Evolutionary conservation across 257 asterid species (phyloP), one percentile per base, ranked within the genome.

Genomic region (Solanum chilense): DNA sequence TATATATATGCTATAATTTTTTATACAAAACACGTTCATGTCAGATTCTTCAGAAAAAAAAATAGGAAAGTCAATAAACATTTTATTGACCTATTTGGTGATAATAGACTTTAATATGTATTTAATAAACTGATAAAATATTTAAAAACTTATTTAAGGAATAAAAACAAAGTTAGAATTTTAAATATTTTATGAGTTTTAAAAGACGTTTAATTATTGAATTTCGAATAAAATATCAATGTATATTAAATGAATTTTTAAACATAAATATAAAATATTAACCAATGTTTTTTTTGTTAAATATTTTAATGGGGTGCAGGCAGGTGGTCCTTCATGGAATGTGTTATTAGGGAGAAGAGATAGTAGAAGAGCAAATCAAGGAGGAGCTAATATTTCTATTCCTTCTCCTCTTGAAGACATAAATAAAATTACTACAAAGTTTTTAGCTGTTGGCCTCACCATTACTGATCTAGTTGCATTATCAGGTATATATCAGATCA

Each of bases 251-350:
- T 13, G 39, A 6, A 68, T 18, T 68, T 68, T 29, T 12, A 16
- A 27, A 27, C 6, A 68, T 16, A 68, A 27, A 27, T 68, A n/a
- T n/a, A n/a, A n/a, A n/a, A n/a, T n/a, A n/a, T n/a, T n/a, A n/a
- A n/a, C n/a, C n/a, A n/a, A n/a, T n/a, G n/a, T n/a, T n/a, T n/a
- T 33, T 33, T 33, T 33, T 33, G 35, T 33, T 33, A 33, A 33
- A 33, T 33, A 33, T 33, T 73, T 37, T 20, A 37, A 47, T 47
- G 85, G 42, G 85, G 33, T 82, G 58, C 84, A 94, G 97, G 92
- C 95, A 44, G 95, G 96, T 21, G 97, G 97, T 11, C 97, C 97
- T 33, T 71, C 95, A 41, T 94, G 97, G 97, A 89, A 42, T 82
- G 98, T 90, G 7, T 88, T 84, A 85, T 84, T 94, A 20, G 98